Evolutionary conservation across 2,329 filamentous ascomycete species (phyloP).

Genomic region (Microdochium paspali): DNA sequence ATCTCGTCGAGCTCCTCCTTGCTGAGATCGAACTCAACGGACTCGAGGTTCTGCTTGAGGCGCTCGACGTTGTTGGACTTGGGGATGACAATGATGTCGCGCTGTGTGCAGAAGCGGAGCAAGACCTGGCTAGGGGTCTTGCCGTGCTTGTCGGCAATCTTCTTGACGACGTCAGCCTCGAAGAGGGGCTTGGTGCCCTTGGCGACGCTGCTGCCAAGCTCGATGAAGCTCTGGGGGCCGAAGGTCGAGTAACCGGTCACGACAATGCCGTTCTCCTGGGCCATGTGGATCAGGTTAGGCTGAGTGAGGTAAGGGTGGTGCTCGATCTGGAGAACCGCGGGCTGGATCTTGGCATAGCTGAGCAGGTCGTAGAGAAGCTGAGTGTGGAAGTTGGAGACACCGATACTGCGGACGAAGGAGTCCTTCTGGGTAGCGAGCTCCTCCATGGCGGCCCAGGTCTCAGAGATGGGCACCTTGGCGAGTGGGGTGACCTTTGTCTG

Average conservation of each 20-base stretch:
- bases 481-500: slow-evolving; percentile 33
- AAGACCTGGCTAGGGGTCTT: slow-evolving; percentile 56
- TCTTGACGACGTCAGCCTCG: slow-evolving; percentile 33
- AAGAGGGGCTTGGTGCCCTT: slow-evolving; percentile 18
- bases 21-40: slow-evolving; percentile 40
- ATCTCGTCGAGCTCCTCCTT: slow-evolving; percentile 45
- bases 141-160: slow-evolving; percentile 41
- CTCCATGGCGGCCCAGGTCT: slow-evolving; percentile 80
- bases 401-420: slow-evolving; percentile 64
- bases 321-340: slow-evolving; percentile 76
- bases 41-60: slow-evolving; percentile 43
- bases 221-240: slow-evolving; percentile 38
- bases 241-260: slow-evolving; percentile 59
- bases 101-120: slow-evolving; percentile 57
- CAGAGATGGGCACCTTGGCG: slow-evolving; percentile 62
- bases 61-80: slow-evolving; percentile 47
- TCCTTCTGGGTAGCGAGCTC: slow-evolving; percentile 53
- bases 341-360: slow-evolving; percentile 64
- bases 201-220: slow-evolving; percentile 14
- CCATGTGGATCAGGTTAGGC: slow-evolving; percentile 41
- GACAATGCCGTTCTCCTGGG: slow-evolving; percentile 44
- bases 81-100: slow-evolving; percentile 50
- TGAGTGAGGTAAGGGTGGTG: slow-evolving; percentile 72
- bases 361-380: slow-evolving; percentile 71
- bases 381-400: slow-evolving; percentile 74